phyloP scores from a whole-genome alignment of 192 early-diverging fungal species.

The Chytriomyces confervae region DNA sequence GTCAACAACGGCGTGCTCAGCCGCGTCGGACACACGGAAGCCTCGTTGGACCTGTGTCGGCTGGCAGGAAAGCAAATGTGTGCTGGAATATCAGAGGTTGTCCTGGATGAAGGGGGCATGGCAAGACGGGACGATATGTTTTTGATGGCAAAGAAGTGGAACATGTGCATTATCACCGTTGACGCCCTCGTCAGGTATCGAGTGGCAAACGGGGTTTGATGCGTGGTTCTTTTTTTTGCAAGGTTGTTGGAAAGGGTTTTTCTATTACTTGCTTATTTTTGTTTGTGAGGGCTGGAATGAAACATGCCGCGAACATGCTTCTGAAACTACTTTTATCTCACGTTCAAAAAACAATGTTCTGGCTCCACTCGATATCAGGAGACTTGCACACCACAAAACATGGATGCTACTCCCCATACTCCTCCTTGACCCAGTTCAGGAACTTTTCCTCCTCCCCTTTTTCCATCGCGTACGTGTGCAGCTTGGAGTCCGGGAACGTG shows the following conservation, averaged over 20 bases:
- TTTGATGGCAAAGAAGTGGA: conserved; percentile 82
- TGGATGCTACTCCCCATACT: neutral
- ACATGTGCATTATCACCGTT: conserved; percentile 88
- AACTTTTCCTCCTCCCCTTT: conserved; percentile 57
- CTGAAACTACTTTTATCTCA: no score
- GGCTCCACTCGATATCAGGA: no score
- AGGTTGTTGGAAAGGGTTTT: no score
- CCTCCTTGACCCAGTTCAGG: conserved; percentile 41
- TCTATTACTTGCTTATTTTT: no score
- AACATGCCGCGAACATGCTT: no score
- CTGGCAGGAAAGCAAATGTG: conserved; percentile 82
- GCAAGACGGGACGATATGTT: conserved; percentile 91
- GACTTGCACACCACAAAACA: no score
- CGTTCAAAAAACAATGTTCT: no score
- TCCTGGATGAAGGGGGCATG: conserved; percentile 92
- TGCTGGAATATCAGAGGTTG: conserved; percentile 92
- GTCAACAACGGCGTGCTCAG: conserved; percentile 80
- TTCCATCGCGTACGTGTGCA: conserved; percentile 83
- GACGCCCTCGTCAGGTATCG: conserved; percentile 83
- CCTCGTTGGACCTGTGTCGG: conserved; percentile 83
- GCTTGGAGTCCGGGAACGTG: conserved; percentile 73
- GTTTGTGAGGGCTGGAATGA: no score
- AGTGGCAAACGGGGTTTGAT: conserved; percentile 46
- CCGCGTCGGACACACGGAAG: conserved; percentile 95
- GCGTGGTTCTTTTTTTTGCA: neutral